Conservation (phyloP, 257 asterid genomes). For the Capsicum chinense region DNA sequence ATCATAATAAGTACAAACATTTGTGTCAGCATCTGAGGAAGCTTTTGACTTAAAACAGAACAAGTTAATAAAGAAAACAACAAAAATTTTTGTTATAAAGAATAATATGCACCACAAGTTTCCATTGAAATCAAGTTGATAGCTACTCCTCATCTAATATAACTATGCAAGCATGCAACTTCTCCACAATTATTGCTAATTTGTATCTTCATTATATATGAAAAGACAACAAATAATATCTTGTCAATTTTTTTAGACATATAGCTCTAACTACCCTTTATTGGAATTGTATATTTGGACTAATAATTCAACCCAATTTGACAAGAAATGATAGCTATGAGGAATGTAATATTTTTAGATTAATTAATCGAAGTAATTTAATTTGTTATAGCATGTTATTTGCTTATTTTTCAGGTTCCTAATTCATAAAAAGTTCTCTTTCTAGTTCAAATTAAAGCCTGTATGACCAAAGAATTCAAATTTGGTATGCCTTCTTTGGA, state of each 20-base stretch:
- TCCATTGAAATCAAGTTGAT: constrained; percentile 23
- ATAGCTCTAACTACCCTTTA: background rate
- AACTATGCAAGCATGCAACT: constrained; percentile 30
- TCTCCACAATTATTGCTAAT: constrained; percentile 29
- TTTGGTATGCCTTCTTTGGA: background rate
- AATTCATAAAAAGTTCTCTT: background rate
- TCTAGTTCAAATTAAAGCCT: no score
- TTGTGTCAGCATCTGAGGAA: constrained; percentile 38
- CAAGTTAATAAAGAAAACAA: constrained; percentile 30
- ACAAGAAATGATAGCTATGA: background rate
- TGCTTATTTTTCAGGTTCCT: background rate
- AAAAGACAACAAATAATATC: background rate
- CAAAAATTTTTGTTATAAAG: background rate
- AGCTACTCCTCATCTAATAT: constrained; percentile 27
- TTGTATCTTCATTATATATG: constrained; percentile 1
- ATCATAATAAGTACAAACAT: constrained; percentile 41
- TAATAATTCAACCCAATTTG: background rate
- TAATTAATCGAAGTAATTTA: background rate
- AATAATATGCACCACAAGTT: constrained; percentile 27
- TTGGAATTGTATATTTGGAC: background rate
- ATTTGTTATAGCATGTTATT: background rate
- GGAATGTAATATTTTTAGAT: background rate
- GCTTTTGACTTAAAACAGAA: constrained; percentile 39
- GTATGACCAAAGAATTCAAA: background rate
- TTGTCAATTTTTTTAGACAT: background rate